Evolutionary conservation across 2,329 filamentous ascomycete genomes (phyloP).

Genomic region (Verticillium tricorpus): DNA sequence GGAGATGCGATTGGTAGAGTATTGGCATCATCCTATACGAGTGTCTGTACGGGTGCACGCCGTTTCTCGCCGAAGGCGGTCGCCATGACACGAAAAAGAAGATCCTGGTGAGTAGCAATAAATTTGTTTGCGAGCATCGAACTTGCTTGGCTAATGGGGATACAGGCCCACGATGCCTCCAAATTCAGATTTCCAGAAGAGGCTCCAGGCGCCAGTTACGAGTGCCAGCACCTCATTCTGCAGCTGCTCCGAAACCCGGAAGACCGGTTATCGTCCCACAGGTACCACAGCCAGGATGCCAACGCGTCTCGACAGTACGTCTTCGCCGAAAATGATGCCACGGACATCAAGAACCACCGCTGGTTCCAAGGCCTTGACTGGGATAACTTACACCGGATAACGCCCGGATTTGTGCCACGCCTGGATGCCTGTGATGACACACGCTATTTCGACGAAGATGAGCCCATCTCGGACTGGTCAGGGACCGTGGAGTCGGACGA

Average conservation of each 20-base stretch:
- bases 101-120: conserved; percentile 59
- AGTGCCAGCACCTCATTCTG: conserved; percentile 73
- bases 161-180: conserved; percentile 55
- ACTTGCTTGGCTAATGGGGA: background rate
- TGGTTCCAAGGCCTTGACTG: conserved; percentile 81
- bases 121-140: too few relatives aligned
- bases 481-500: conserved; percentile 30
- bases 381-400: conserved; percentile 65
- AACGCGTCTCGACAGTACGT: conserved; percentile 52
- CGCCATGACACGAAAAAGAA: conserved; percentile 80
- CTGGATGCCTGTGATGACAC: conserved; percentile 68
- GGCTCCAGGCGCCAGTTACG: conserved; percentile 58
- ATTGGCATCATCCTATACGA: conserved; percentile 92
- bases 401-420: conserved; percentile 75
- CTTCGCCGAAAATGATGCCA: conserved; percentile 70
- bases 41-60: conserved; percentile 88
- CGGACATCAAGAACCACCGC: conserved; percentile 82
- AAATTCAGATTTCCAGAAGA: conserved; percentile 59
- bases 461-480: conserved; percentile 62
- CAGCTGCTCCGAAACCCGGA: conserved; percentile 71
- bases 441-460: conserved; percentile 85
- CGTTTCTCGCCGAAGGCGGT: conserved; percentile 75
- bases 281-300: conserved; percentile 9
- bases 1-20: conserved; percentile 95
- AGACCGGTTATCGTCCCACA: conserved; percentile 63